These are phyloP conservation scores for Fusarium verticillioides DNA, from an alignment of 2,329 filamentous ascomycete species.

Conservation along the genomic window DNA sequence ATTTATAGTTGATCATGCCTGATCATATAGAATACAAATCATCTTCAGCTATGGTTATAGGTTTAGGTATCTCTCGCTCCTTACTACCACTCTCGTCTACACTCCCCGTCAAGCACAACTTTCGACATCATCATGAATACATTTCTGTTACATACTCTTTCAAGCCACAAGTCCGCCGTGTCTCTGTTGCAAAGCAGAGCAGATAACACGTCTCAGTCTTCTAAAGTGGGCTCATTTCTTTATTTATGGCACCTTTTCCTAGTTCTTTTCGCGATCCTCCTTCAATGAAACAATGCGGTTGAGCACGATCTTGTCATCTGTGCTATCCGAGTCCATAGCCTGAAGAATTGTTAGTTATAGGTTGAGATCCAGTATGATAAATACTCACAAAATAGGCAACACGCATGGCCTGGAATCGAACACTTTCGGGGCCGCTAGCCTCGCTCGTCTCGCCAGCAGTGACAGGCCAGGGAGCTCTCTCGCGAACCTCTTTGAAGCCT, in stretches of 20 bases:
- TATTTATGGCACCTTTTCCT: constrained; percentile 5
- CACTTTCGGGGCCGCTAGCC: constrained; percentile 74
- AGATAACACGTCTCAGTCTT: neutral
- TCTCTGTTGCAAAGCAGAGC: neutral
- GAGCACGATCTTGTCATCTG: constrained; percentile 81
- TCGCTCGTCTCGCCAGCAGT: constrained; percentile 75
- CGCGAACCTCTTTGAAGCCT: constrained; percentile 81
- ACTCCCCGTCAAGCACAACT: neutral
- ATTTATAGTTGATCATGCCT: no score
- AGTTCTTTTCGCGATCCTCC: constrained; percentile 79
- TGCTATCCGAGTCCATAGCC: constrained; percentile 82
- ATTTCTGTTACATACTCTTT: neutral
- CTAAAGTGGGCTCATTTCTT: neutral
- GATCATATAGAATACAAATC: neutral
- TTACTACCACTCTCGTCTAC: neutral
- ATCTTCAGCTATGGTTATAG: neutral
- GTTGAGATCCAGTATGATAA: accelerated
- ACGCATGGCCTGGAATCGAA: constrained; percentile 91
- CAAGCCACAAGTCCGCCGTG: neutral
- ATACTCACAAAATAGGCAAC: constrained; percentile 81
- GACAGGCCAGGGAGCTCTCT: constrained; percentile 83
- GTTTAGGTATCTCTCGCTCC: neutral
- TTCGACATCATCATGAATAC: neutral
- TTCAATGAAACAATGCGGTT: constrained; percentile 94
- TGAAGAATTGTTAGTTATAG: constrained; percentile 41